Conservation (phyloP, 2,329 filamentous ascomycete species). For the Ceratocystiopsis brevicomis region DNA sequence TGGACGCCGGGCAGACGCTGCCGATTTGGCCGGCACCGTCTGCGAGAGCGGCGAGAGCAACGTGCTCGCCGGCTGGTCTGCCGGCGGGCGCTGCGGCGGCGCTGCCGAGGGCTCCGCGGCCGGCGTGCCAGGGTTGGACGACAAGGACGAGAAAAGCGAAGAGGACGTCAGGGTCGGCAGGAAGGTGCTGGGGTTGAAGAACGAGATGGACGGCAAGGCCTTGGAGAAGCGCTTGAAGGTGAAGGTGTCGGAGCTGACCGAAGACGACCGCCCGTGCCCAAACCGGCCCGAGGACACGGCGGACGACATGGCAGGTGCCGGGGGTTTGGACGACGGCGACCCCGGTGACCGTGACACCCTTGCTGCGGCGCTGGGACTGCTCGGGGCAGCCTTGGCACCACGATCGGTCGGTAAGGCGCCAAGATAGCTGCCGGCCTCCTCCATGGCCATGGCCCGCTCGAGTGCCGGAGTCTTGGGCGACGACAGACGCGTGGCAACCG, state of each 20-base stretch:
- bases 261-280: constrained; percentile 30
- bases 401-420: neutral
- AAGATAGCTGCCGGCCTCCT: constrained; percentile 17
- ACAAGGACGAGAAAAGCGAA: constrained; percentile 21
- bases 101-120: constrained; percentile 7
- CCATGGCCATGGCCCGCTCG: constrained; percentile 38
- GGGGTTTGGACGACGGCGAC: neutral
- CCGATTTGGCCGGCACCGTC: neutral
- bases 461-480: constrained; percentile 34
- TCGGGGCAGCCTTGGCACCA: no score
- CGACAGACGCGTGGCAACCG: constrained; percentile 34
- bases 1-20: constrained; percentile 11
- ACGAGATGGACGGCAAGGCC: constrained; percentile 35
- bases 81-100: no score
- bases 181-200: constrained; percentile 20
- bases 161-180: constrained; percentile 18
- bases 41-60: neutral
- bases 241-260: constrained; percentile 36
- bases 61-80: no score
- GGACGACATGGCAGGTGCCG: constrained; percentile 3
- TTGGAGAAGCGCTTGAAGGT: constrained; percentile 38
- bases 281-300: constrained; percentile 1
- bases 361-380: no score
- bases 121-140: constrained; percentile 1
- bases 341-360: no score